phyloP scores from a whole-genome alignment of 1,284 basidiomycete genomes.

The Neotropicomus parvogracilis region DNA sequence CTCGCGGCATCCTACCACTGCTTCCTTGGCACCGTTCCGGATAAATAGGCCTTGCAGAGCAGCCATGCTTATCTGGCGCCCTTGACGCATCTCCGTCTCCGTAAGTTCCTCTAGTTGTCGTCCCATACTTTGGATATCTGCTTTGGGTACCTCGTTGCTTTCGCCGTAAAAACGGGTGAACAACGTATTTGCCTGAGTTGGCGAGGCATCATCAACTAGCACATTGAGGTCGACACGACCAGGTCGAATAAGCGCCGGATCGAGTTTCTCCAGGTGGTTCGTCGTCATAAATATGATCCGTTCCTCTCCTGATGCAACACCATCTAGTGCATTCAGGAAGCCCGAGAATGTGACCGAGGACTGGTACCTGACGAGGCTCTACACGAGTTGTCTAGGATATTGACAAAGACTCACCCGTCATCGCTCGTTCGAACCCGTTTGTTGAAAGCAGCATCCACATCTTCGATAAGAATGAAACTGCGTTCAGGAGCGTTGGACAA shows the following conservation, averaged over 20 bases:
- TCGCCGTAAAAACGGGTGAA: constrained; percentile 85
- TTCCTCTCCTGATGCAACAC: constrained; percentile 94
- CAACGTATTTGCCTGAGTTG: constrained; percentile 75
- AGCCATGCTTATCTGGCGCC: constrained; percentile 84
- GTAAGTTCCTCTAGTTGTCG: constrained; percentile 52
- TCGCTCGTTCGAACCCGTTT: constrained; percentile 84
- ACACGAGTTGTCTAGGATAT: constrained; percentile 3
- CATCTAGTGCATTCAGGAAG: constrained; percentile 95
- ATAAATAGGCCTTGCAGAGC: constrained; percentile 92
- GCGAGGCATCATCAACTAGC: constrained; percentile 84
- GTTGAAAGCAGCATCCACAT: constrained; percentile 97
- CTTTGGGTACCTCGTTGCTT: constrained; percentile 31
- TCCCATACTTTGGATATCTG: constrained; percentile 46
- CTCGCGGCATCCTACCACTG: constrained; percentile 52
- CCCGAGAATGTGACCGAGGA: constrained; percentile 97
- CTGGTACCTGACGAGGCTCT: constrained; percentile 63
- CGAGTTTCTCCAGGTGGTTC: constrained; percentile 84
- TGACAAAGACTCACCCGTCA: constrained; percentile 64
- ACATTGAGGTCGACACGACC: constrained; percentile 89
- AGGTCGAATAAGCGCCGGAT: constrained; percentile 91
- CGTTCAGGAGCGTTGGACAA: constrained; percentile 92
- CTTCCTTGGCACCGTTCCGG: constrained; percentile 62
- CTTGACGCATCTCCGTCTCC: constrained; percentile 47
- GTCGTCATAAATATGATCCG: constrained; percentile 99
- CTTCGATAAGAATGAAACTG: constrained; percentile 92